Percentiles rank a stretch among this genome's conserved stretches.
These are phyloP conservation scores for Phaeophleospora eucalypticola DNA, from an alignment of 2,329 filamentous ascomycete species.

Conservation along the genomic window DNA sequence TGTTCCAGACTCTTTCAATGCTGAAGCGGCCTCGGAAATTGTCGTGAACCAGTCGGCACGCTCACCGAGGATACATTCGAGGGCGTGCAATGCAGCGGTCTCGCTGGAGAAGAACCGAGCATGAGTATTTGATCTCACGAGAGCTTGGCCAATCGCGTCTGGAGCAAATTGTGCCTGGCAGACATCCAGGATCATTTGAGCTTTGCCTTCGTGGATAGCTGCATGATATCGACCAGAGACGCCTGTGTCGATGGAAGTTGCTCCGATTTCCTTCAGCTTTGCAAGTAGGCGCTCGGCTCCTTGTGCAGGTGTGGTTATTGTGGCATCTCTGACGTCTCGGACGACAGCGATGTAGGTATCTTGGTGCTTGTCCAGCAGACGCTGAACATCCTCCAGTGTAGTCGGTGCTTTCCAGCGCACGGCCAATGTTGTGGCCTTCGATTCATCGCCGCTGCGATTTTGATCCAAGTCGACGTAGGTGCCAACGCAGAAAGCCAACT, in stretches of 20 bases:
- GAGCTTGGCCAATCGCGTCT: background rate
- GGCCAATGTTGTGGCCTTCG: background rate
- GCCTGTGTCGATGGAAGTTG: background rate
- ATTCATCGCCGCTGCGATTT: conserved; percentile 1
- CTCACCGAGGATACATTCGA: background rate
- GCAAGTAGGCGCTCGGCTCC: background rate
- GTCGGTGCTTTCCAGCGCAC: background rate
- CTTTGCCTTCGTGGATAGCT: background rate
- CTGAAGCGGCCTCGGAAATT: background rate
- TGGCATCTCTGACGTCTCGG: background rate
- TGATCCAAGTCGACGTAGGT: conserved; percentile 58
- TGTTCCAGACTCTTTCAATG: background rate
- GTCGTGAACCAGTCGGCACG: background rate
- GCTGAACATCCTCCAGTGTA: too few relatives aligned
- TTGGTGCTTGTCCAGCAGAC: too few relatives aligned
- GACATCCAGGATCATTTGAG: background rate
- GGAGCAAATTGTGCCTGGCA: background rate
- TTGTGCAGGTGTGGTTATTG: background rate
- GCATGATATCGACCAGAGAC: background rate
- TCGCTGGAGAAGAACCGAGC: background rate
- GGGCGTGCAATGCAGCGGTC: background rate
- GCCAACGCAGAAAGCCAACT: conserved; percentile 70
- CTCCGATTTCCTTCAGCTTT: background rate
- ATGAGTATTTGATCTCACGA: background rate
- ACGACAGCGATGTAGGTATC: conserved; percentile 1